Evolutionary conservation across 1,139 yeast species (phyloP), one percentile per base, ranked within the genome.

Genomic region (Debaryomycetaceae sp.): DNA sequence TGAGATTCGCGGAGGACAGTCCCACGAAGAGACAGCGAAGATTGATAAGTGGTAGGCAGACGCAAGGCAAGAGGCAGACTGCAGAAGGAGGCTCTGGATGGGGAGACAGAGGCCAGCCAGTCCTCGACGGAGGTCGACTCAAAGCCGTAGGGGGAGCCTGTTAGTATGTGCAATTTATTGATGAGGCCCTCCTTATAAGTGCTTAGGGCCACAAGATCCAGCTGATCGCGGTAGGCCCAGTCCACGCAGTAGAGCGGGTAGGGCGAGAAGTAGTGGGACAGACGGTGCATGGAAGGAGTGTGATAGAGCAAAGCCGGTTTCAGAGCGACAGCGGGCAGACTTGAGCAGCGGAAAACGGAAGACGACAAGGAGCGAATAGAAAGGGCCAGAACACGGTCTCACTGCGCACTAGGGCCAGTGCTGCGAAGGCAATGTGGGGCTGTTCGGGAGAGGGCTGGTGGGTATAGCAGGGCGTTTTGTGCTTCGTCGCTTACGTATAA

Each of bases 141-240:
- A 31, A 43, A 40, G 16, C 53, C 55, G 40, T 55, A 49, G 31
- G 54, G 36, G 2, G 49, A 33, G 1, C 75, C 77, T 34, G 60
- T 66, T 5, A 69, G 44, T 4, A 71, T 51, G 37, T 66, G 68
- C 18, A 77, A 46, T 39, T 64, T 67, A 49, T 81, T 82, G 28
- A 59, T 54, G 16, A 70, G 55, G 27, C 82, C 90, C 49, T 83
- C 95, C 32, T 79, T 67, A 47, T 73, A 79, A 1, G 92, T 68
- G 12, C 78, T 66, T 18, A 80, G 50, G 1, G 85, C 92, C 8
- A 82, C 52, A 32, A 68, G 57, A 13, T 77, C 78, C 14, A 50
- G 41, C 12, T 60, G 60, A 4, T 53, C 52, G 14, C 54, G 51
- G 2, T 51, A 46, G 5, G 70, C 51, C 95, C 95, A 82, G 44